Evolutionary conservation across 2,329 filamentous ascomycete species (phyloP).

Genomic region (Penicillium rolfsii): DNA sequence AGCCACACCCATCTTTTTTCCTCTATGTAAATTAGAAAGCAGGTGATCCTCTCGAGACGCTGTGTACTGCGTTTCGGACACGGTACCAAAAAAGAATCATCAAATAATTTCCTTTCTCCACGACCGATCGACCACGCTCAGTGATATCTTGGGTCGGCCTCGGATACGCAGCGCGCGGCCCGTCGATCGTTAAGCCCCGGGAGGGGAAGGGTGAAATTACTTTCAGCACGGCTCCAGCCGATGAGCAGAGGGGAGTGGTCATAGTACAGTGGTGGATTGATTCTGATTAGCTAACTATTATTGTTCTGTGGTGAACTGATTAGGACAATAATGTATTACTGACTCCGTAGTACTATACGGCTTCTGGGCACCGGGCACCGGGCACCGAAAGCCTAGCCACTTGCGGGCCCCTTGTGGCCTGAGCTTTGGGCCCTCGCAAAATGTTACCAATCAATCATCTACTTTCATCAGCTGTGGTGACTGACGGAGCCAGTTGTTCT

Average conservation of each 20-base stretch:
- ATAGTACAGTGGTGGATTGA: no score
- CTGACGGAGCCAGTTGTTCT: not conserved
- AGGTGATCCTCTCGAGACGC: no score
- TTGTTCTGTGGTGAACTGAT: not conserved
- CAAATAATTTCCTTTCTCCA: not conserved
- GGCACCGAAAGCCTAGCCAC: not conserved
- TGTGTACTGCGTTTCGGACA: not conserved
- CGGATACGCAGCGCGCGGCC: conserved; percentile 9
- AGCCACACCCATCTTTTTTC: not conserved
- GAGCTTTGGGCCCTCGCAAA: not conserved
- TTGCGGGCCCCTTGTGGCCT: not conserved
- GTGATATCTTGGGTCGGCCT: conserved; percentile 10
- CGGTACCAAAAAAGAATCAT: not conserved
- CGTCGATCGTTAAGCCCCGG: conserved; percentile 9
- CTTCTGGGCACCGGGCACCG: not conserved
- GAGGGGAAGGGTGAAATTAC: conserved; percentile 6
- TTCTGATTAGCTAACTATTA: not conserved
- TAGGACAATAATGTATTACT: no score
- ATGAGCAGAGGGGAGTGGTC: not conserved
- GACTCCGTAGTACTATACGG: no score
- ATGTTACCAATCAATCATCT: not conserved
- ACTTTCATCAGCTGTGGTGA: not conserved
- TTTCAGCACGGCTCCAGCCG: conserved; percentile 7
- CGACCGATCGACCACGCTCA: not conserved
- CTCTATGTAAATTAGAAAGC: not conserved